Evolutionary conservation across 2,329 filamentous ascomycete genomes (phyloP).

Genomic region (Xylaria sp.): DNA sequence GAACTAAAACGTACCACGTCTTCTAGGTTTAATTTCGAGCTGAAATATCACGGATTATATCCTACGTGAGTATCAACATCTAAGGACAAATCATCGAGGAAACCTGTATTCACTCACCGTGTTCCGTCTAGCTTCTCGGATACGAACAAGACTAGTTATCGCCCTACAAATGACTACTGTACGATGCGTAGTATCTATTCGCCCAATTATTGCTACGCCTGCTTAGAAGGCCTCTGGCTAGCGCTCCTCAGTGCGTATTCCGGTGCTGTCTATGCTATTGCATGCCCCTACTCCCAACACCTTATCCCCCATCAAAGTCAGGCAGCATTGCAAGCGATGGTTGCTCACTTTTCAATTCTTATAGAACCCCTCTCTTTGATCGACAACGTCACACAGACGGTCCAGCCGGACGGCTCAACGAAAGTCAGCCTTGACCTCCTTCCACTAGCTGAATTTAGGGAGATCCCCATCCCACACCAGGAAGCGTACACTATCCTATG

Average conservation of each 20-base stretch:
- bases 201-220: conserved; percentile 46
- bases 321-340: not conserved
- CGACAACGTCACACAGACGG: conserved; percentile 45
- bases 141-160: conserved; percentile 46
- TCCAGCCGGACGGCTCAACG: conserved; percentile 38
- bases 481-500: conserved; percentile 47
- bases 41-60: conserved; percentile 44
- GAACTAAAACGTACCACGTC: conserved; percentile 17
- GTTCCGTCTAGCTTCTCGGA: conserved; percentile 41
- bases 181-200: conserved; percentile 47
- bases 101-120: not conserved
- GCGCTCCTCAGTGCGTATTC: conserved; percentile 40
- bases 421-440: conserved; percentile 44
- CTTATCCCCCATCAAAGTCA: not conserved
- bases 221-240: conserved; percentile 48
- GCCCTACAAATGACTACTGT: conserved; percentile 47
- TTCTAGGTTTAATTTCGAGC: conserved; percentile 43
- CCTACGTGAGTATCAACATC: conserved; percentile 42
- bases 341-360: not conserved
- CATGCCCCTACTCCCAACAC: not conserved
- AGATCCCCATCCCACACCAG: conserved; percentile 39
- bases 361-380: conserved; percentile 40
- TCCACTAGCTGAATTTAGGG: conserved; percentile 45
- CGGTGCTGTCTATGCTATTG: not conserved
- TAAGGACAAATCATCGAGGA: not conserved